Evolutionary conservation across 1,284 basidiomycete genomes (phyloP), one percentile per base, ranked within the genome.

Genomic region (Termitomyces sp.): DNA sequence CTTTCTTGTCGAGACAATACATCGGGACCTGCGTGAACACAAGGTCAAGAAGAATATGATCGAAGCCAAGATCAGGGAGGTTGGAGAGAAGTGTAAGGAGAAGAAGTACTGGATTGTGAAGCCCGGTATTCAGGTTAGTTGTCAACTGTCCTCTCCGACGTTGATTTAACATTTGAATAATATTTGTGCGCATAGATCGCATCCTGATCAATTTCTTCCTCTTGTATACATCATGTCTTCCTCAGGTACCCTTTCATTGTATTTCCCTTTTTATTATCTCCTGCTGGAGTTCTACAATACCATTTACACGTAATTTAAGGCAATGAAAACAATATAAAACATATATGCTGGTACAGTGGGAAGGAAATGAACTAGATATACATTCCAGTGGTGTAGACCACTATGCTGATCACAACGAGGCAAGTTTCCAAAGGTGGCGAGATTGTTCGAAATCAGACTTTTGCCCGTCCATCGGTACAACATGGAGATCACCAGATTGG

Each of bases 21-120:
- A 85, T 62, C 80, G 84, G 58, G 86, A 86, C 34, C 71, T 92
- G 44, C 80, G 80, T 44, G 69, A 66, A 9, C 72, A 86, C 58
- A 84, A 84, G 54, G 79, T 92, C 55, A 90, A 85, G 74, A 92
- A 92, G 75, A 87, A 85, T 47, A 83, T 87, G 5, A 84, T 92
- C 48, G 88, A 90, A 69, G 83, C 82, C 6, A 92, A 92, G 67
- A 74, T 92, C 33, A 76, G 80, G 50, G 88, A 91, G 66, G 77
- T 91, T 12, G 77, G 80, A 15, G 86, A 86, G 69, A 89, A 88
- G 65, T 81, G 81, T 61, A 86, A 81, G 63, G 77, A 82, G 53
- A 80, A 76, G 70, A 89, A 81, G 67, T 70, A 83, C 57, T 91
- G 88, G 88, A 69, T 85, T 33, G 75, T 90, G 26, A 86, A 83